A percentile compares a stretch with the other conserved stretches of the same genome.
Conservation (phyloP, 1,284 basidiomycete species). For the Ustilago sp. region DNA sequence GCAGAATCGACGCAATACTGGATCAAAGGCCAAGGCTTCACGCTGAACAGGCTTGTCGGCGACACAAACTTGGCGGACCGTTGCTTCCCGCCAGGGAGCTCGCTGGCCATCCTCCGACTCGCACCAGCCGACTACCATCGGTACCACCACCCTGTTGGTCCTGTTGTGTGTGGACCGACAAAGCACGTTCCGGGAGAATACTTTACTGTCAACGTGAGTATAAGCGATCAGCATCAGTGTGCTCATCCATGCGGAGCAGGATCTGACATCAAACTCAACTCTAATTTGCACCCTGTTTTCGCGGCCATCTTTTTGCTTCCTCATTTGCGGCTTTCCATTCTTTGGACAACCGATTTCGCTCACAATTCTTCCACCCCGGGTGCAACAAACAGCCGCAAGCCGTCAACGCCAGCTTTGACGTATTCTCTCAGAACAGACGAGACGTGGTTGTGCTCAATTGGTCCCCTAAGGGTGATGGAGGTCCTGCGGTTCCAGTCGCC, state of each 20-base stretch:
- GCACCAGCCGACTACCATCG: conserved; percentile 92
- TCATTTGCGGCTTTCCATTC: neutral
- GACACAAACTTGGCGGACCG: conserved; percentile 70
- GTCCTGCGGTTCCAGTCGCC: conserved; percentile 28
- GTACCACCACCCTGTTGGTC: conserved; percentile 89
- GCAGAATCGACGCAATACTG: conserved; percentile 86
- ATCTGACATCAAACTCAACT: neutral
- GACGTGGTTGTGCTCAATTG: conserved; percentile 56
- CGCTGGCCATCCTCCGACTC: conserved; percentile 79
- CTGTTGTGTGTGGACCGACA: conserved; percentile 75
- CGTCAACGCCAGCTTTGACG: conserved; percentile 62
- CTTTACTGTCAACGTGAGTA: conserved; percentile 74
- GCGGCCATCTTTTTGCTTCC: conserved; percentile 2
- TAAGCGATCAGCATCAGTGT: neutral
- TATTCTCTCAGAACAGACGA: conserved; percentile 60
- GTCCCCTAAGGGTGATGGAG: conserved; percentile 34
- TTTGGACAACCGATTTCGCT: neutral
- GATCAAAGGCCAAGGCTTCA: conserved; percentile 98
- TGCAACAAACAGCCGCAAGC: conserved; percentile 47
- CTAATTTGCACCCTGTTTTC: neutral
- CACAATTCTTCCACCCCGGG: neutral
- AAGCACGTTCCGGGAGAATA: conserved; percentile 70
- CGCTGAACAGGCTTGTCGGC: conserved; percentile 82
- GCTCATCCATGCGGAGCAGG: neutral
- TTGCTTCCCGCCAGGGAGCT: conserved; percentile 54